phyloP scores from a whole-genome alignment of 225 moss, liverwort and hornwort genomes.

The Pseudisothecium myosuroides region DNA sequence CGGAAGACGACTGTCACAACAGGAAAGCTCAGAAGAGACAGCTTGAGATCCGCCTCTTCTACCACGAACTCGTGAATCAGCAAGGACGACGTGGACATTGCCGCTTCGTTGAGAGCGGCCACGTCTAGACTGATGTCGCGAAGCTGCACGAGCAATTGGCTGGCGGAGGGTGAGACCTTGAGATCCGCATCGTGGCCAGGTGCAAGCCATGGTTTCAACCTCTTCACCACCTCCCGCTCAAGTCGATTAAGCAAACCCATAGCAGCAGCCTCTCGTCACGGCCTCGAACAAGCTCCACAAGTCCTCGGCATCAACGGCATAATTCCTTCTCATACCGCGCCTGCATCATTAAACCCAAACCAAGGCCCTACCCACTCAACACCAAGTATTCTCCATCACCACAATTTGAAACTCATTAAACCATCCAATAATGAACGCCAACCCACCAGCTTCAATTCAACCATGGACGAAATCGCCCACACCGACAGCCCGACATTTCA shows the following conservation, averaged over 20 bases:
- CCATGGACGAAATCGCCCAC: background rate
- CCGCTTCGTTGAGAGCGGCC: conserved; percentile 21
- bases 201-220: conserved; percentile 38
- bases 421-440: background rate
- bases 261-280: background rate
- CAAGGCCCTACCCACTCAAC: background rate
- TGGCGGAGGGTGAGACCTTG: conserved; percentile 14
- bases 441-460: background rate
- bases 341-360: background rate
- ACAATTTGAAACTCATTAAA: background rate
- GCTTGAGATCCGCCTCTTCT: conserved; percentile 32
- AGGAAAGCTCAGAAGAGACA: conserved; percentile 47
- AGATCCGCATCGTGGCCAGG: conserved; percentile 18
- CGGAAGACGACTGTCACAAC: conserved; percentile 36
- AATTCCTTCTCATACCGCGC: background rate
- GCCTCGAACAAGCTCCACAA: background rate
- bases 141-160: conserved; percentile 29
- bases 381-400: background rate
- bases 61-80: conserved; percentile 31
- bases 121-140: conserved; percentile 40
- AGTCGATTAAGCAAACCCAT: conserved; percentile 43
- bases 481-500: background rate
- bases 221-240: conserved; percentile 34
- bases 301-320: background rate
- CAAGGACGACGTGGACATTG: conserved; percentile 28